Base-by-base conservation (phyloP, 2,329 filamentous ascomycete species). In the Colletotrichum noveboracense region DNA sequence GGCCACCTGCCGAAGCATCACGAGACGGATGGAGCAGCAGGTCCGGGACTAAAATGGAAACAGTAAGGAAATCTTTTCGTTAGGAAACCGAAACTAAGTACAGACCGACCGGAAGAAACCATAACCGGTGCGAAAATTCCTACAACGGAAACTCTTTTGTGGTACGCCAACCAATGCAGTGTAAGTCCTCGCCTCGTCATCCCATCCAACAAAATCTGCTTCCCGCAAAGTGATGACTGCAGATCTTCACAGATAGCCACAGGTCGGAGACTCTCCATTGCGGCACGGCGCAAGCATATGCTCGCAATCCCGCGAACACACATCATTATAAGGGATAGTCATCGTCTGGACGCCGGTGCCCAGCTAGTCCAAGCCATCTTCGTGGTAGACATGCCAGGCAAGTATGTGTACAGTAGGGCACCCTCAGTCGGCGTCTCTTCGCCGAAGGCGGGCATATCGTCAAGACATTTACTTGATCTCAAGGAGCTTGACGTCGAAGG, bases 401-500 rank as follows among this genome's bases (percentile, higher is more conserved):
- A 56, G 48, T 76, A 52, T 75, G 64, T 77, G 52, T 76, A 76
- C 75, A 77, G 61, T 69, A 43, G 36, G 55, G 28, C 36, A 64
- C 67, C 60, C 60, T 66, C 34, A 58, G 32, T 75, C 71, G 71
- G 66, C 74, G 71, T 66, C 38, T 69, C 66, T 61, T 60, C 71
- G 60, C 74, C 65, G 66, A 75, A 66, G 26, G 60, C 18, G 38
- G 60, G 62, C n/a, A 13, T 64, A 18, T 38, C 43, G 21, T 66
- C 62, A 14, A 71, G 38, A 32, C 78, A 74, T 86, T 89, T 93
- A 96, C 89, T 96, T 96, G 87, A 96, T 95, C 86, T 94, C 93
- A 70, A 96, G 88, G 70, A 96, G 89, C 90, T 96, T 97, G 81
- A 97, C 90, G 85, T 99, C 97, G 85, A 99, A 99, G 84, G 94